Conservation (phyloP, 345 rosid species). For the Lepidium aucheri region DNA sequence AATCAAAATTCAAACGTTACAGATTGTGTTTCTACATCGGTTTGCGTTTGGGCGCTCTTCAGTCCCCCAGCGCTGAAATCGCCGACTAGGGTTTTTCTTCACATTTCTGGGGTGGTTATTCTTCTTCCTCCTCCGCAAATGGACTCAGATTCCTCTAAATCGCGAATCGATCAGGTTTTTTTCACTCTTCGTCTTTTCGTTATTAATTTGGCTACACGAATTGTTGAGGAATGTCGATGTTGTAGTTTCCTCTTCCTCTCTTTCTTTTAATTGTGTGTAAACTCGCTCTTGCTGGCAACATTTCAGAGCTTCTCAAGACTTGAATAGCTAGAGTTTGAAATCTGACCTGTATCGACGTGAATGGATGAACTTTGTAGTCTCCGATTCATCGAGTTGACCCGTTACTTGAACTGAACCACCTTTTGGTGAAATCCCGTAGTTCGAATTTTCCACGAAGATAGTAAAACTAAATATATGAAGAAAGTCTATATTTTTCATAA, state of each 20-base stretch:
- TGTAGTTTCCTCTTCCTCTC: not conserved
- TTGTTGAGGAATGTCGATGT: not conserved
- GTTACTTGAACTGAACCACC: not conserved
- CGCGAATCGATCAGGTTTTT: constrained; percentile 66
- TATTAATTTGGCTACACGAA: not conserved
- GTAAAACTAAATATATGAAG: not conserved
- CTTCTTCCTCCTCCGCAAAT: constrained; percentile 27
- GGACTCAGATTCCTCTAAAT: constrained; percentile 57
- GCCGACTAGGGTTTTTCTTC: constrained; percentile 31
- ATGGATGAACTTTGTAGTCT: constrained; percentile 1
- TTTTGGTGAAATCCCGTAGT: not conserved
- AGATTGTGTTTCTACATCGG: constrained; percentile 8
- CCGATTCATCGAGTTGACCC: not conserved
- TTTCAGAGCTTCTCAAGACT: not conserved
- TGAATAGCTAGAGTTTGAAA: not conserved
- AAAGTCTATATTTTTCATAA: not conserved
- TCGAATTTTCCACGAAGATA: not conserved
- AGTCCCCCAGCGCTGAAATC: not conserved
- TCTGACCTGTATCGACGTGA: not conserved
- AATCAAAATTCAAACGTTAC: constrained; percentile 23
- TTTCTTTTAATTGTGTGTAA: not conserved
- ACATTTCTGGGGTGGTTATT: constrained; percentile 17
- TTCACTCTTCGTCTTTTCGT: not conserved
- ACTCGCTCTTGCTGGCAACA: constrained; percentile 2
- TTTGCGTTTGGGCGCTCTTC: constrained; percentile 7